Evolutionary conservation across 2,329 filamentous ascomycete genomes (phyloP).

Genomic region (Fusarium lyarnte): DNA sequence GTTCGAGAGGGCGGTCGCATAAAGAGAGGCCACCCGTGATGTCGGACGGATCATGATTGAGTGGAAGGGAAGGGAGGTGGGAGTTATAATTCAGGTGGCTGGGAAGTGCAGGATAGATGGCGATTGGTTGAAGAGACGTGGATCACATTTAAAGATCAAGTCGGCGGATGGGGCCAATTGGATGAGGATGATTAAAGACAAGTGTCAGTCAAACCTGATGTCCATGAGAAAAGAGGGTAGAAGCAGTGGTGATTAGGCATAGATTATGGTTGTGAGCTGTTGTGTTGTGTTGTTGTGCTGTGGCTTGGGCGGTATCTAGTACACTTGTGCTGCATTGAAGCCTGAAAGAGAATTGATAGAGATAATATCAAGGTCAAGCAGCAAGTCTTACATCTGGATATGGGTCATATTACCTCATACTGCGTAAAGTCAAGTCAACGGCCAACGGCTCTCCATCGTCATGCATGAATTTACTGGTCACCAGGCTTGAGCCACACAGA

Average conservation of each 20-base stretch:
- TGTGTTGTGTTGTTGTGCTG: background rate
- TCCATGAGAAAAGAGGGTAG: background rate
- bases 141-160: background rate
- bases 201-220: background rate
- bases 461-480: conserved; percentile 10
- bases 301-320: background rate
- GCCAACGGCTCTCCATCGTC: background rate
- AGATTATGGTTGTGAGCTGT: background rate
- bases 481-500: background rate
- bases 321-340: conserved; percentile 6
- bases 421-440: background rate
- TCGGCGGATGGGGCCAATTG: background rate
- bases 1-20: conserved; percentile 38
- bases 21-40: conserved; percentile 38
- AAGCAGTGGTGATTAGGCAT: background rate
- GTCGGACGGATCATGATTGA: conserved; percentile 20
- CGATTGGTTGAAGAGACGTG: conserved; percentile 8
- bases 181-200: background rate
- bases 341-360: background rate
- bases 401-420: background rate
- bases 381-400: background rate
- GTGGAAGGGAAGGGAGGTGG: conserved; percentile 20
- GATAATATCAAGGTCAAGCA: background rate
- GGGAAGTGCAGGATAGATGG: conserved; percentile 37
- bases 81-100: conserved; percentile 38